Evolutionary conservation across 768 basidiomycete genomes (phyloP).

Genomic region (Boletus huronensis): DNA sequence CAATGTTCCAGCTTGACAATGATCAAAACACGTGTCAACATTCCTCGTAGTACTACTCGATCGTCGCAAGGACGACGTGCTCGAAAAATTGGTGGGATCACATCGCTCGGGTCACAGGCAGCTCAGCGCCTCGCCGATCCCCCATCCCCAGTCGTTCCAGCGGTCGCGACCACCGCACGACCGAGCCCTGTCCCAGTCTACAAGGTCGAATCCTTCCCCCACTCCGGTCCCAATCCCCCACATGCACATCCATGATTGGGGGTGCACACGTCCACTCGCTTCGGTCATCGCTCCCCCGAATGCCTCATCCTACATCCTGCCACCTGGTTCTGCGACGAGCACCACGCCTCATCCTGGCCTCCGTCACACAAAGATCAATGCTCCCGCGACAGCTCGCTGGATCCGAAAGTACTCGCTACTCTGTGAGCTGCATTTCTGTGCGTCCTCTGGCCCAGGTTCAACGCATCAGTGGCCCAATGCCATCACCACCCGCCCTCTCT

Average conservation of each 20-base stretch:
- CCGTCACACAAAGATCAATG: neutral
- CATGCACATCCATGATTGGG: constrained; percentile 22
- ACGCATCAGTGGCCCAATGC: constrained; percentile 11
- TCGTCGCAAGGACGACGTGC: constrained; percentile 26
- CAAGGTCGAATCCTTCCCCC: constrained; percentile 42
- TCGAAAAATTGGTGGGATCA: constrained; percentile 31
- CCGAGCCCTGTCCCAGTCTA: constrained; percentile 36
- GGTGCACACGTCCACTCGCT: constrained; percentile 32
- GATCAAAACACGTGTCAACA: constrained; percentile 28
- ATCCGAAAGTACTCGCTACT: constrained; percentile 16
- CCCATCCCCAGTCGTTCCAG: constrained; percentile 23
- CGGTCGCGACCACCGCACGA: constrained; percentile 15
- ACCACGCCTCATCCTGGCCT: neutral
- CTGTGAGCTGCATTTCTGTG: constrained; percentile 30
- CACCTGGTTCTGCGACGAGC: constrained; percentile 26
- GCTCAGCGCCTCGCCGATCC: constrained; percentile 27
- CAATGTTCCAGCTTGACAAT: neutral
- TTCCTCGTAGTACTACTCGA: neutral
- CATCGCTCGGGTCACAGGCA: constrained; percentile 27
- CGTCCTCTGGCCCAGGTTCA: constrained; percentile 31
- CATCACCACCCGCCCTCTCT: constrained; percentile 17
- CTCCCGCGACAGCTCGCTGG: constrained; percentile 31
- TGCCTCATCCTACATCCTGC: constrained; percentile 21
- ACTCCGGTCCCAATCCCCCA: constrained; percentile 24
- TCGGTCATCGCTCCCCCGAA: constrained; percentile 36